Evolutionary conservation across 345 rosid genomes (phyloP).

Genomic region (Arabidopsis thaliana): TAIR10.1 NC_003076.8:16732501-16733000

Average conservation of each 20-base stretch:
- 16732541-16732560: conserved; percentile 30
- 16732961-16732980: neutral
- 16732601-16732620: neutral
- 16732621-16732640: conserved; percentile 26
- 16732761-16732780: neutral
- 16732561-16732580: conserved; percentile 2
- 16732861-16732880: neutral
- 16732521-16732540: conserved; percentile 17
- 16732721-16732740: conserved; percentile 31
- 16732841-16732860: neutral
- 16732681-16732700: neutral
- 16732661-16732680: conserved; percentile 1
- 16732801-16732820: neutral
- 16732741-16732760: neutral
- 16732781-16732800: neutral
- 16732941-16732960: too few relatives aligned
- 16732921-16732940: neutral
- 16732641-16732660: conserved; percentile 27
- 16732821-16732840: neutral
- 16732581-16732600: conserved; percentile 16
- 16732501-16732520: conserved; percentile 18
- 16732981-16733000: neutral
- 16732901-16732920: neutral
- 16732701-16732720: neutral
- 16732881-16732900: neutral